Conservation (phyloP, 2,329 filamentous ascomycete genomes). For the Cordyceps cicadae region DNA sequence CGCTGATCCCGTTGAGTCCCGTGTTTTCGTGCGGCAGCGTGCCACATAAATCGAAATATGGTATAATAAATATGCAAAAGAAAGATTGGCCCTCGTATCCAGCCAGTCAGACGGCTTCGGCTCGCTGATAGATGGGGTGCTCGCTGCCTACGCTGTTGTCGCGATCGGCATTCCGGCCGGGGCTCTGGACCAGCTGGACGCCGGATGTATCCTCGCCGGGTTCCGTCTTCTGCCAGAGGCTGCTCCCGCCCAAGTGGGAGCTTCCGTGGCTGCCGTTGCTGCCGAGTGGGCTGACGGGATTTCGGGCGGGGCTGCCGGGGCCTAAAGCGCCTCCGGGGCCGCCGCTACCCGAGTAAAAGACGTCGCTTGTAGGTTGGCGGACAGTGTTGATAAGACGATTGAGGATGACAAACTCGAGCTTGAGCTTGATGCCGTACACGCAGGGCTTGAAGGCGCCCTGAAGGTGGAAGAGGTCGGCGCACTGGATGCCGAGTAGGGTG, state of each 20-base stretch:
- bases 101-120: background rate
- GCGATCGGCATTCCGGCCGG: background rate
- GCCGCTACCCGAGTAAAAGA: conserved; percentile 2
- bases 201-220: background rate
- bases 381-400: conserved; percentile 28
- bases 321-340: background rate
- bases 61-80: background rate
- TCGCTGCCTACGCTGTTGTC: conserved; percentile 2
- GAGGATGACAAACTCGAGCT: conserved; percentile 32
- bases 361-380: conserved; percentile 6
- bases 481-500: conserved; percentile 30
- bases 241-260: background rate
- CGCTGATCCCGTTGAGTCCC: background rate
- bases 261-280: background rate
- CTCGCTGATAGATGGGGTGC: background rate
- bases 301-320: background rate
- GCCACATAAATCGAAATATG: background rate
- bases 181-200: background rate
- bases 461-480: conserved; percentile 26
- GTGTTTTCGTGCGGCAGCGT: background rate
- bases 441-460: conserved; percentile 30
- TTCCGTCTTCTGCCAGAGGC: conserved; percentile 3
- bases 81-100: background rate
- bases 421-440: conserved; percentile 32
- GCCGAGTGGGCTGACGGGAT: background rate